Conservation (phyloP, 2,329 filamentous ascomycete genomes). For the Epicoccum sorghinum region DNA sequence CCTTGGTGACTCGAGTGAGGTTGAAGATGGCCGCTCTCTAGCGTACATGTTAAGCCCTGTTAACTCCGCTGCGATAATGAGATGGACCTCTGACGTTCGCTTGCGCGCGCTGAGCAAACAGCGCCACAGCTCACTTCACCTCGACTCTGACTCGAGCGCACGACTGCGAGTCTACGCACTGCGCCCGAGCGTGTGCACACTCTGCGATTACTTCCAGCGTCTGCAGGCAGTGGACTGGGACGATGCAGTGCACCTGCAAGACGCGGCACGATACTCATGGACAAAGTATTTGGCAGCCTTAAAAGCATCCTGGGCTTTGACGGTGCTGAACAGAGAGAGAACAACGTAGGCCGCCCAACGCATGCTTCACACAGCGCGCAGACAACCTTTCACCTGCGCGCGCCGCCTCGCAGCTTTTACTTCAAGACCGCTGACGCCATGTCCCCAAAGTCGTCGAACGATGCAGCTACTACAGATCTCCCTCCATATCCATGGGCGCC, state of each 20-base stretch:
- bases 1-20: neutral
- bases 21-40: neutral
- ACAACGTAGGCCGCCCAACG: slow-evolving; percentile 15
- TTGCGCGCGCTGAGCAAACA: slow-evolving; percentile 21
- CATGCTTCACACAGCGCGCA: neutral
- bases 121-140: slow-evolving; percentile 11
- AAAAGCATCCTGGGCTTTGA: slow-evolving; percentile 3
- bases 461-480: slow-evolving; percentile 15
- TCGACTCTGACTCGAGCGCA: neutral
- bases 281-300: neutral
- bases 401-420: neutral
- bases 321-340: slow-evolving; percentile 7
- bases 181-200: neutral
- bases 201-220: neutral
- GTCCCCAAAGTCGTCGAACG: slow-evolving; percentile 25
- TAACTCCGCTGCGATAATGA: slow-evolving; percentile 12
- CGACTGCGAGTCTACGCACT: neutral
- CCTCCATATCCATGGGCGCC: neutral
- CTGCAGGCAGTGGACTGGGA: neutral
- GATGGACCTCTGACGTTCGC: slow-evolving; percentile 21
- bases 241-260: neutral
- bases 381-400: neutral
- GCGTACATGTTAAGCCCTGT: slow-evolving; percentile 5
- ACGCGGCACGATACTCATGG: neutral
- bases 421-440: slow-evolving; percentile 22